These are phyloP conservation scores for Nemania sp. DNA, from an alignment of 2,329 filamentous ascomycete genomes.

Conservation along the genomic window DNA sequence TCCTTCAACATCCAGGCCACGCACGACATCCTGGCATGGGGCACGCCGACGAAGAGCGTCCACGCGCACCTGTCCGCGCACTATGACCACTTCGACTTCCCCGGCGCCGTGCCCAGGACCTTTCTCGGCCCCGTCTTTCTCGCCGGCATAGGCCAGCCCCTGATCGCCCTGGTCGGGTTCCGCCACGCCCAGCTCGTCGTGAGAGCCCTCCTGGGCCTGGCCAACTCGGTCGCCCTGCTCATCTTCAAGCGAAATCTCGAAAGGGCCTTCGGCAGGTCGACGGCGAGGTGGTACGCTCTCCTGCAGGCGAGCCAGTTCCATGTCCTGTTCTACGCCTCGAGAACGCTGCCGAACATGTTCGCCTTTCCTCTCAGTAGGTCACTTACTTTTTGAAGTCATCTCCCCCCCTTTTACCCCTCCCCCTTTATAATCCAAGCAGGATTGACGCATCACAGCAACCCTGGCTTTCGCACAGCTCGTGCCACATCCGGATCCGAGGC, in stretches of 20 bases:
- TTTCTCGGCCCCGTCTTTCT: constrained; percentile 83
- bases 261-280: constrained; percentile 68
- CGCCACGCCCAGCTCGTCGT: constrained; percentile 65
- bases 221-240: constrained; percentile 72
- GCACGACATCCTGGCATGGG: constrained; percentile 86
- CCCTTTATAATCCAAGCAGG: neutral
- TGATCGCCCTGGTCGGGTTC: constrained; percentile 62
- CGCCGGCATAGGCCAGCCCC: constrained; percentile 71
- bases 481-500: constrained; percentile 41
- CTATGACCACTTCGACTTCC: constrained; percentile 91
- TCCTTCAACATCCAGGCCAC: constrained; percentile 96
- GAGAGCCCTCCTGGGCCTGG: constrained; percentile 74
- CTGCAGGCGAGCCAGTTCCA: constrained; percentile 89
- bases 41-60: constrained; percentile 66
- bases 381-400: too few relatives aligned
- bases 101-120: constrained; percentile 87
- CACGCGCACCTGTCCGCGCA: constrained; percentile 58
- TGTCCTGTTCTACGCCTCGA: constrained; percentile 86
- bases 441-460: constrained; percentile 57
- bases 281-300: constrained; percentile 77
- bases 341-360: constrained; percentile 95
- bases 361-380: constrained; percentile 81
- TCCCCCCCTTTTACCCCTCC: neutral
- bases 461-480: constrained; percentile 60
- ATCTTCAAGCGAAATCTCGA: constrained; percentile 67